phyloP scores from a whole-genome alignment of 164 flowering plant species.

The Vitis rotundifolia region DNA sequence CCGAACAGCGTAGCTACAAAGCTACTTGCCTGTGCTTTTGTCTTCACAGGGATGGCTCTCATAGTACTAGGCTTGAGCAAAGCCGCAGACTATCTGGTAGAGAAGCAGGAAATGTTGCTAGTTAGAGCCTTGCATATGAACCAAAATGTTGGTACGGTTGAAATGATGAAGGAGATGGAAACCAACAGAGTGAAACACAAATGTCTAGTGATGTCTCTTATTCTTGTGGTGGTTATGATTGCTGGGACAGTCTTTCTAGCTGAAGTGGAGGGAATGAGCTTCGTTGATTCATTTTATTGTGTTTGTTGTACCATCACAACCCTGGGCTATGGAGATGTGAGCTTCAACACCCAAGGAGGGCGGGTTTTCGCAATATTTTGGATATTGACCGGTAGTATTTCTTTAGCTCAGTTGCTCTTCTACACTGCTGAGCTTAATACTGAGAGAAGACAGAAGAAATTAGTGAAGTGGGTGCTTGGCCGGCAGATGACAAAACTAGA shows the following conservation, averaged over 20 bases:
- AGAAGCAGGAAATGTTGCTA: conserved; percentile 69
- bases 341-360: conserved; percentile 56
- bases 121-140: conserved; percentile 53
- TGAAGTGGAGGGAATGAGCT: conserved; percentile 50
- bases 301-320: conserved; percentile 82
- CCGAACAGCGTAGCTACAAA: conserved; percentile 58
- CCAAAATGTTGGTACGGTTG: conserved; percentile 33
- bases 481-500: conserved; percentile 53
- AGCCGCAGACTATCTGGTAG: conserved; percentile 79
- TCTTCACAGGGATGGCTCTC: conserved; percentile 82
- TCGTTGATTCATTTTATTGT: conserved; percentile 82
- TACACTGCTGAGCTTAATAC: conserved; percentile 53
- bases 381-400: conserved; percentile 54
- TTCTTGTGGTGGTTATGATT: conserved; percentile 45
- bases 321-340: conserved; percentile 65
- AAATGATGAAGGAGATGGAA: conserved; percentile 54
- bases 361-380: conserved; percentile 62
- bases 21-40: conserved; percentile 81
- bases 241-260: conserved; percentile 56
- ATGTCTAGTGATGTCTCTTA: conserved; percentile 24
- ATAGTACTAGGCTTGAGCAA: conserved; percentile 60
- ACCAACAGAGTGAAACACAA: conserved; percentile 55
- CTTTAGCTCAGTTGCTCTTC: conserved; percentile 54
- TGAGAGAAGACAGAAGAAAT: conserved; percentile 44
- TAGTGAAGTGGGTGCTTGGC: conserved; percentile 72